Evolutionary conservation across 805 yeast genomes (phyloP).

Genomic region (Nakazawaea pomicola): DNA sequence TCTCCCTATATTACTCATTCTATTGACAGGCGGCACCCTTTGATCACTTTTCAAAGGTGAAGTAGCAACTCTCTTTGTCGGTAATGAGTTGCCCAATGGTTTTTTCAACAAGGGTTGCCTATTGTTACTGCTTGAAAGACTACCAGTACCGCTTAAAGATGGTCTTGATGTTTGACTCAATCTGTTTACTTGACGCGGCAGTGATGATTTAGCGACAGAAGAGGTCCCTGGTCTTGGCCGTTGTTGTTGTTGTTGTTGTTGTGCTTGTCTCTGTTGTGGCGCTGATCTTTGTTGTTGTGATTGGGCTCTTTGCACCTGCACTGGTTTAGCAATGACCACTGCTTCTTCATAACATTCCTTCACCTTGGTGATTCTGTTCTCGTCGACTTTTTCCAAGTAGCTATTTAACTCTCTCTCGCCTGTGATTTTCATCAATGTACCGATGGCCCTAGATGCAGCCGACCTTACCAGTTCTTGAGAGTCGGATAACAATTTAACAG

Average conservation of each 20-base stretch:
- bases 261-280: no score
- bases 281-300: slow-evolving; percentile 15
- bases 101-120: slow-evolving; percentile 16
- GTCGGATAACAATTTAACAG: slow-evolving; percentile 67
- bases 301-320: background rate
- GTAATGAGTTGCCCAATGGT: slow-evolving; percentile 27
- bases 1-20: slow-evolving; percentile 11
- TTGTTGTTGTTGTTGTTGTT: slow-evolving; percentile 9
- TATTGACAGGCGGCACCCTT: background rate
- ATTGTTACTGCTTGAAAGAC: slow-evolving; percentile 13
- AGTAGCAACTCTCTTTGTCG: slow-evolving; percentile 65
- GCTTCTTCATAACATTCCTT: slow-evolving; percentile 51
- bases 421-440: slow-evolving; percentile 75
- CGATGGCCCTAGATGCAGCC: slow-evolving; percentile 72
- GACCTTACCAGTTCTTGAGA: slow-evolving; percentile 81
- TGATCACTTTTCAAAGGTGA: slow-evolving; percentile 54
- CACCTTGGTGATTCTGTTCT: slow-evolving; percentile 62
- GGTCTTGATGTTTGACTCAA: slow-evolving; percentile 8
- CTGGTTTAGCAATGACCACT: slow-evolving; percentile 41
- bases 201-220: slow-evolving; percentile 5
- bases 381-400: slow-evolving; percentile 68
- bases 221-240: slow-evolving; percentile 14
- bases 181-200: slow-evolving; percentile 3
- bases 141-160: slow-evolving; percentile 10
- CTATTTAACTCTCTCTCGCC: slow-evolving; percentile 66